Percentiles rank a stretch among this genome's conserved stretches.
Conservation (phyloP, 768 basidiomycete species). For the Cystobasidium ongulense region DNA sequence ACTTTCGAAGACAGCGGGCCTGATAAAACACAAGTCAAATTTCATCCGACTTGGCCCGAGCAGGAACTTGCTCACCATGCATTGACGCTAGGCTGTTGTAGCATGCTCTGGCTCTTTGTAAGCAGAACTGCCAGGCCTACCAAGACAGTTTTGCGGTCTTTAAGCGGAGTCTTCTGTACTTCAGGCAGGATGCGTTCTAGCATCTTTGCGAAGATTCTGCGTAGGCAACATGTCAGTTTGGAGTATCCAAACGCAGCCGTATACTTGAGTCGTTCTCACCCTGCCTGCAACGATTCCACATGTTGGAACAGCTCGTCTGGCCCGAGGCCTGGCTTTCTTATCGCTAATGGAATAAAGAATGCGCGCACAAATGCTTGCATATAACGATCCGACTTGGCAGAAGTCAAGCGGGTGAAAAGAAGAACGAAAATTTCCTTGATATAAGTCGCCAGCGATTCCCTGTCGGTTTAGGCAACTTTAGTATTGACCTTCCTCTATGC, state of each 20-base stretch:
- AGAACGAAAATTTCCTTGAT: constrained; percentile 62
- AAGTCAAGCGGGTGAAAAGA: constrained; percentile 77
- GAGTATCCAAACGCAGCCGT: background rate
- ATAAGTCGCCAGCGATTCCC: constrained; percentile 61
- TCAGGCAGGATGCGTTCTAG: constrained; percentile 70
- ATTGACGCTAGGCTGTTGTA: constrained; percentile 56
- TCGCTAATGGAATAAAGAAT: constrained; percentile 63
- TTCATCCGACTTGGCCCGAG: background rate
- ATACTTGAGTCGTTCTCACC: constrained; percentile 51
- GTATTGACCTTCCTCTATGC: background rate
- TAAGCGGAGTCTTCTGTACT: constrained; percentile 65
- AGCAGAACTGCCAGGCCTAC: constrained; percentile 73
- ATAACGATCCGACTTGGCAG: constrained; percentile 80
- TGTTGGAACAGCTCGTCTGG: constrained; percentile 72
- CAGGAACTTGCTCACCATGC: constrained; percentile 52
- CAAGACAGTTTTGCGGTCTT: constrained; percentile 74
- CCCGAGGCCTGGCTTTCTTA: constrained; percentile 62
- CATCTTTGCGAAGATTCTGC: constrained; percentile 70
- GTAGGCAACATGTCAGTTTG: background rate
- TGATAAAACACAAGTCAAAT: constrained; percentile 43
- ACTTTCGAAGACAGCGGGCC: constrained; percentile 62
- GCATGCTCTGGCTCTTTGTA: constrained; percentile 63
- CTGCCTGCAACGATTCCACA: constrained; percentile 73
- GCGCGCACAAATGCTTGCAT: constrained; percentile 73
- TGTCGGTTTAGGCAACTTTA: constrained; percentile 44